These are phyloP conservation scores for Handroanthus guayacan DNA, from an alignment of 257 asterid genomes.

Conservation along the genomic window DNA sequence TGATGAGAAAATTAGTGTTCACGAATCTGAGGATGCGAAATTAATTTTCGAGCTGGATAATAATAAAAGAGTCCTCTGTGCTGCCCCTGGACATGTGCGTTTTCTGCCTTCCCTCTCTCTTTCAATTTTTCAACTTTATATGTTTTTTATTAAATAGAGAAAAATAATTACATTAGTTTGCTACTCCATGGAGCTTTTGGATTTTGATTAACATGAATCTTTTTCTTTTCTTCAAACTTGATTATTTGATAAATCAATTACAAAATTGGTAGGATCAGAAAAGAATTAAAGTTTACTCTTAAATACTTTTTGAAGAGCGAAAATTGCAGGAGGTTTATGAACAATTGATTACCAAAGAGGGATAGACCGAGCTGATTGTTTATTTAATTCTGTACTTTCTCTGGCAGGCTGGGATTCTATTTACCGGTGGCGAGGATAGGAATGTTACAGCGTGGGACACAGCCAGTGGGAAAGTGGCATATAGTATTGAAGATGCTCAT, in stretches of 20 bases:
- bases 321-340: neutral
- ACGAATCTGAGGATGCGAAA: slow-evolving; percentile 83
- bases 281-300: neutral
- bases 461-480: slow-evolving; percentile 72
- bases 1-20: slow-evolving; percentile 72
- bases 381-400: slow-evolving; percentile 5
- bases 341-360: neutral
- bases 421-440: slow-evolving; percentile 94
- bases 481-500: slow-evolving; percentile 80
- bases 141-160: neutral
- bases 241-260: neutral
- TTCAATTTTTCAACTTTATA: neutral
- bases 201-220: neutral
- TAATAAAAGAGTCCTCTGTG: slow-evolving; percentile 75
- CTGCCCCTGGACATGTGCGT: slow-evolving; percentile 67
- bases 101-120: neutral
- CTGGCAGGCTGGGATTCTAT: slow-evolving; percentile 75
- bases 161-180: neutral
- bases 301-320: neutral
- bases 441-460: slow-evolving; percentile 88
- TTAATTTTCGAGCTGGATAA: slow-evolving; percentile 60
- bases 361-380: slow-evolving; percentile 19
- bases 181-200: neutral
- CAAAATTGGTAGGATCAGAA: neutral
- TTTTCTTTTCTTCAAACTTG: neutral